Percentiles rank a stretch among this genome's conserved stretches.
phyloP scores from a whole-genome alignment of 2,329 filamentous ascomycete genomes.

The Venturia asperata region DNA sequence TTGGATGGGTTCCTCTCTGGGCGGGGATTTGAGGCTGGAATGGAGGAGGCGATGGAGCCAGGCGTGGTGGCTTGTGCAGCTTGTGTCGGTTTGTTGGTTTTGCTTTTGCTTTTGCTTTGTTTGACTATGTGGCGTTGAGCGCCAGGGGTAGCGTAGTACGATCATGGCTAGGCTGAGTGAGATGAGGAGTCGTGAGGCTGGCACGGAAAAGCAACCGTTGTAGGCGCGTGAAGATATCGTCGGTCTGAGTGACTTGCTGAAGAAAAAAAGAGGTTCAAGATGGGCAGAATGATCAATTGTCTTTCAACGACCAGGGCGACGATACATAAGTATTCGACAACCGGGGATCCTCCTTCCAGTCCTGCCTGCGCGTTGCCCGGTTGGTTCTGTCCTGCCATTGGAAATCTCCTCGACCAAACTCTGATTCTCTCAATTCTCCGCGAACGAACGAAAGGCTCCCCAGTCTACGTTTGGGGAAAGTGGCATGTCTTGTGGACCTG shows the following conservation, averaged over 20 bases:
- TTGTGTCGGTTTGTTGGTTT: background rate
- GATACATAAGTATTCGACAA: no score
- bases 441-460: background rate
- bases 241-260: no score
- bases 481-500: background rate
- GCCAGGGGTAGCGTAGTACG: background rate
- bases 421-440: background rate
- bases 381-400: background rate
- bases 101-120: background rate
- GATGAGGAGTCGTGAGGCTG: conserved; percentile 22
- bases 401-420: background rate
- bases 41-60: background rate
- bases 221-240: background rate
- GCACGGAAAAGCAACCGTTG: background rate
- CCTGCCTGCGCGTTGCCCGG: no score
- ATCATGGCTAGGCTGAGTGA: conserved; percentile 20
- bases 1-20: background rate
- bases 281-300: no score
- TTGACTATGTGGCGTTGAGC: background rate
- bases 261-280: background rate
- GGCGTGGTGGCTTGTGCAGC: background rate
- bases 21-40: background rate
- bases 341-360: no score
- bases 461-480: background rate
- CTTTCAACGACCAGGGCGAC: no score